Conservation (phyloP, 225 moss, liverwort and hornwort genomes). For the Takakia lepidozioides region DNA sequence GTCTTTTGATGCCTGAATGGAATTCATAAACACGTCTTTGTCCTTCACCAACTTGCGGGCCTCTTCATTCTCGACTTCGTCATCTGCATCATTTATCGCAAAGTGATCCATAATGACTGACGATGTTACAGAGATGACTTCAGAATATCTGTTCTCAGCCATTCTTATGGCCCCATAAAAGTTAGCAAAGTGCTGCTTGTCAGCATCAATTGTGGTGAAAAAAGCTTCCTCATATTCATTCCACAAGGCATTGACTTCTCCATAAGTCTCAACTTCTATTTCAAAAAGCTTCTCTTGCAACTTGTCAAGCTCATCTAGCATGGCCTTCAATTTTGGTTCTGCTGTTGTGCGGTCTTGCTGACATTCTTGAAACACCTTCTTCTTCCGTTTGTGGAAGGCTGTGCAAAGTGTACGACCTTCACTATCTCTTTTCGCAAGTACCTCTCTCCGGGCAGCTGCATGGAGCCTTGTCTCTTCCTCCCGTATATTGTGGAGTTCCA, state of each 20-base stretch:
- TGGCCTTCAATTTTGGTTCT: constrained; percentile 46
- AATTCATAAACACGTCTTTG: constrained; percentile 51
- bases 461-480: constrained; percentile 50
- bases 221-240: constrained; percentile 64
- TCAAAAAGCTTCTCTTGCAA: constrained; percentile 61
- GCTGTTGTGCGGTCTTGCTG: constrained; percentile 42
- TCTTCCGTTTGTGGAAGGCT: constrained; percentile 55
- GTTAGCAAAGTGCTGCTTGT: constrained; percentile 70
- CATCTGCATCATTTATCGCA: constrained; percentile 42
- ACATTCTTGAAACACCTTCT: constrained; percentile 71
- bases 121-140: constrained; percentile 39
- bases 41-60: constrained; percentile 47
- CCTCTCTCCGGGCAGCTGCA: constrained; percentile 35
- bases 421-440: constrained; percentile 57
- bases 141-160: constrained; percentile 64
- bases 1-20: constrained; percentile 73
- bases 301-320: constrained; percentile 45
- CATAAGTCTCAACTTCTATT: constrained; percentile 76
- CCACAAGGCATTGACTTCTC: constrained; percentile 90
- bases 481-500: constrained; percentile 49
- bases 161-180: constrained; percentile 79
- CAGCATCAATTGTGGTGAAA: constrained; percentile 64
- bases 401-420: constrained; percentile 55
- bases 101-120: constrained; percentile 49
- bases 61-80: constrained; percentile 59